Conservation (phyloP, 2,329 filamentous ascomycete species). For the Mycosphaerelloides madeirae region DNA sequence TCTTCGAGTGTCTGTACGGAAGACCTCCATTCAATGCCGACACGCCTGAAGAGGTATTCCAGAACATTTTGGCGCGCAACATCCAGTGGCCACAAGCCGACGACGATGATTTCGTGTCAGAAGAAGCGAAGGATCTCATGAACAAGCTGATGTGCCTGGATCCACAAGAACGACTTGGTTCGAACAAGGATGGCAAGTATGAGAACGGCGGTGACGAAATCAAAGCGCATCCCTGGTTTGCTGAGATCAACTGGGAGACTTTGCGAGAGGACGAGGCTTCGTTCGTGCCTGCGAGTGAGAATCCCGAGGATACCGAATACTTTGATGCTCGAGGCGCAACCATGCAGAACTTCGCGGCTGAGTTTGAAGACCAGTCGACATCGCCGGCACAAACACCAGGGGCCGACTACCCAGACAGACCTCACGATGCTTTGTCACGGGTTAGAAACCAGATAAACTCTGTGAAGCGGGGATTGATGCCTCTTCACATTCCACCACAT, state of each 20-base stretch:
- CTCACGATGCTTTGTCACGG: conserved; percentile 88
- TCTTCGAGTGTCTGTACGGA: conserved; percentile 94
- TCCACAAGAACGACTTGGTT: conserved; percentile 73
- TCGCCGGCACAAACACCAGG: conserved; percentile 65
- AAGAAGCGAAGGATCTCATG: conserved; percentile 89
- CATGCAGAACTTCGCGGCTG: conserved; percentile 85
- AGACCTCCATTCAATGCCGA: conserved; percentile 88
- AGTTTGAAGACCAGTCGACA: conserved; percentile 83
- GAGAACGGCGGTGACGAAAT: conserved; percentile 86
- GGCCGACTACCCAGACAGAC: conserved; percentile 78
- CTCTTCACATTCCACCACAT: conserved; percentile 91
- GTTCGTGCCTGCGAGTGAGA: conserved; percentile 86
- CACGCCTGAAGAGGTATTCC: conserved; percentile 89
- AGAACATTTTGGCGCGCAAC: conserved; percentile 84
- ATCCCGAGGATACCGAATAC: conserved; percentile 96
- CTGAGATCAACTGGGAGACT: conserved; percentile 80
- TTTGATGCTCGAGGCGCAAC: conserved; percentile 91
- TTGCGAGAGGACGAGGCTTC: conserved; percentile 92
- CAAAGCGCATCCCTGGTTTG: conserved; percentile 82
- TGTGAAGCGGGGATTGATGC: conserved; percentile 88
- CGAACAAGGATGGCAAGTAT: conserved; percentile 79
- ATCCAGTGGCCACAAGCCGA: conserved; percentile 89
- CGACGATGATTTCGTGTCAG: conserved; percentile 68
- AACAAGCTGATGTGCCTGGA: conserved; percentile 85
- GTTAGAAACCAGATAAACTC: conserved; percentile 80